Base-by-base conservation (phyloP, 257 asterid species). In the Apocynum venetum region DNA sequence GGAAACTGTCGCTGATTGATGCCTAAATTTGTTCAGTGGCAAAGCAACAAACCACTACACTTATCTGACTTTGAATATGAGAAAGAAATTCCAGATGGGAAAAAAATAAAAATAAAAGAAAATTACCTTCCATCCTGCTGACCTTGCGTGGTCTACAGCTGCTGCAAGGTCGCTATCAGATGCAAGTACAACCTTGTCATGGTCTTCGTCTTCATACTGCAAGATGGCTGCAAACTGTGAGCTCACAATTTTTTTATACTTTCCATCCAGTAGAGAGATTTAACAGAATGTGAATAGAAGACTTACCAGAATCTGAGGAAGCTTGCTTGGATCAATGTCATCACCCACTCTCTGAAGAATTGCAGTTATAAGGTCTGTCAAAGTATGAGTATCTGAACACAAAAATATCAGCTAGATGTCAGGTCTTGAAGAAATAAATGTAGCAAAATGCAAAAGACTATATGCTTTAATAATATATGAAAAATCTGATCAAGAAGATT, bases 131-230 rank as follows among this genome's bases (percentile, higher is more conserved):
- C 99, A 96, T 71, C 98, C 99, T 52, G 87, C 90, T 36, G 83
- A 86, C 89, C 85, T 87, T 71, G 99, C 99, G 74, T 96, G 98
- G 82, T 89, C 90, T 57, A 96, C 86, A 41, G 99, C 99, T 6
- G 97, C 97, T 78, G 82, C 85, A 75, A 96, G 99, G 87, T 96
- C 99, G 79, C 88, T 78, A 74, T 96, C 99, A 43, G 99, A 89
- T 80, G 97, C 97, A 76, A 96, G 94, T 57, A 96, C 81, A 48
- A 93, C 91, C 81, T 87, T 88, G 90, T 96, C 99, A 47, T 86
- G 84, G 80, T 96, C 99, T 80, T 93, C 99, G 38, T 96, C 99
- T 84, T 96, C 99, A 65, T 95, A 95, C 99, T 95, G 87, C 80
- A 83, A 52, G 41, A 68, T 19, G 25, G 6, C 48, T 17, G 53